Conservation (phyloP, 176 grass and related monocot species). For the Chrysopogon serrulatus region DNA sequence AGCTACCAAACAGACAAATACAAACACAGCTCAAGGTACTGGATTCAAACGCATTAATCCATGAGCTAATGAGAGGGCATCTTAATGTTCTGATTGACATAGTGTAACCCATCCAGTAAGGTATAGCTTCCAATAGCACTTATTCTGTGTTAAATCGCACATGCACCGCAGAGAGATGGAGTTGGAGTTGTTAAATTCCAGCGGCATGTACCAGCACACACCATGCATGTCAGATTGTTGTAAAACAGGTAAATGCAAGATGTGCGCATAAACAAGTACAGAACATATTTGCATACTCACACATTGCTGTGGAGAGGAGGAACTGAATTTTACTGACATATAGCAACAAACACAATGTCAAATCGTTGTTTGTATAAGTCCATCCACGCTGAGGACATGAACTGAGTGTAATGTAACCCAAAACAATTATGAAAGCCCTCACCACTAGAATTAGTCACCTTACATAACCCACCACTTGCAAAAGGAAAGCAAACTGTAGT, state of each 20-base stretch:
- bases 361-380: background rate
- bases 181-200: background rate
- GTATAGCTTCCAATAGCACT: background rate
- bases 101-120: background rate
- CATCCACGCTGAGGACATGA: background rate
- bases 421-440: background rate
- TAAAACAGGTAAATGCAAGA: background rate
- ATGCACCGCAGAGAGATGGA: background rate
- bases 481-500: background rate
- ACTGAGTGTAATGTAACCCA: background rate
- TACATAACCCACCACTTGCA: background rate
- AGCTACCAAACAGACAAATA: constrained; percentile 8
- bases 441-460: background rate
- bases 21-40: background rate
- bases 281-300: background rate
- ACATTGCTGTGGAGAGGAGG: background rate
- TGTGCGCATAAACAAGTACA: background rate
- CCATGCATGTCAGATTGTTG: background rate
- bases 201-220: background rate
- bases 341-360: background rate
- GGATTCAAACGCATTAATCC: background rate
- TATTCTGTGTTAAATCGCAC: background rate
- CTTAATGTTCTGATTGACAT: background rate
- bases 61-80: background rate
- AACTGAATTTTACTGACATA: background rate